Evolutionary conservation across 305 asterid genomes (phyloP).

Genomic region (Fraxinus ornus): DNA sequence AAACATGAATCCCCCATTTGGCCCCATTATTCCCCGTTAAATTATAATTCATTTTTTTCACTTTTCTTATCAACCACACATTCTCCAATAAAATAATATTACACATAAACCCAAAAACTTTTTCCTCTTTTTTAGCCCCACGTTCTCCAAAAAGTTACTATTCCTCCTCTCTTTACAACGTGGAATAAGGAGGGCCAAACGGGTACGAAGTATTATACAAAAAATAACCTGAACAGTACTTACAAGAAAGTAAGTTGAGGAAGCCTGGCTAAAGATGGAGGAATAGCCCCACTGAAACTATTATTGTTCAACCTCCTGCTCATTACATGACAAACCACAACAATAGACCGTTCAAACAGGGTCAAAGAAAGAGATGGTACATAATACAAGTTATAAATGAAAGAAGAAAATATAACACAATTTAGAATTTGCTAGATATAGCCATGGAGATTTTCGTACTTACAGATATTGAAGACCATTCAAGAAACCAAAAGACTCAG

Average conservation of each 20-base stretch:
- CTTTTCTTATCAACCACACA: no score
- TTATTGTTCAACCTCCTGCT: slow-evolving; percentile 93
- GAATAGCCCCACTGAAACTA: slow-evolving; percentile 81
- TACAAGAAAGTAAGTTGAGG: slow-evolving; percentile 97
- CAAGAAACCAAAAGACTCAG: slow-evolving; percentile 68
- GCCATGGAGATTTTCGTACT: slow-evolving; percentile 27
- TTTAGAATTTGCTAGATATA: slow-evolving; percentile 2
- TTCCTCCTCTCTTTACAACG: not conserved
- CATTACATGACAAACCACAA: slow-evolving; percentile 55
- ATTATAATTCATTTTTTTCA: not conserved
- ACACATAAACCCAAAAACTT: not conserved
- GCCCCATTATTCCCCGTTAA: no score
- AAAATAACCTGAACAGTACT: slow-evolving; percentile 39
- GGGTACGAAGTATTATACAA: not conserved
- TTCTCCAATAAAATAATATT: no score
- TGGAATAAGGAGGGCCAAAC: not conserved
- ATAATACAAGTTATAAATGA: slow-evolving; percentile 17
- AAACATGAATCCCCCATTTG: not conserved
- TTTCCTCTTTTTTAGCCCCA: not conserved
- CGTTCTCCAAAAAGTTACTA: no score
- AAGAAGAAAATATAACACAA: slow-evolving; percentile 1
- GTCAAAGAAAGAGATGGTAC: slow-evolving; percentile 39
- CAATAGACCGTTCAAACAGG: slow-evolving; percentile 37
- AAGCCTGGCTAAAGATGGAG: slow-evolving; percentile 69
- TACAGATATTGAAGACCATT: slow-evolving; percentile 76